Conservation (phyloP, 352 stramenopile species). For the Pythium aristosporum region DNA sequence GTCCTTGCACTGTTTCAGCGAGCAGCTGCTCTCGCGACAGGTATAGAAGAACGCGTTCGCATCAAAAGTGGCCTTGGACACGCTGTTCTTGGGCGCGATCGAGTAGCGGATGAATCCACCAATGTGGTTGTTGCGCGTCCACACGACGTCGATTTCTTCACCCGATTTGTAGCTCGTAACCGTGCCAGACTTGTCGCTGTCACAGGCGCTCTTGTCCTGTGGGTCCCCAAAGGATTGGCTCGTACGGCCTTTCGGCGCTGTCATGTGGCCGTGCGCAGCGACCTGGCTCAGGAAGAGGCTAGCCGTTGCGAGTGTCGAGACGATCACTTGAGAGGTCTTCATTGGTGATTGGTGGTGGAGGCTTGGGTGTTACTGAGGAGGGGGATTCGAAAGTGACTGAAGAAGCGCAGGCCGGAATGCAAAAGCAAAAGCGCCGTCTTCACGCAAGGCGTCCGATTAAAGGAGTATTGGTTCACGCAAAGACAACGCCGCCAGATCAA, state of each 20-base stretch:
- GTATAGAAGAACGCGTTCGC: slow-evolving; percentile 58
- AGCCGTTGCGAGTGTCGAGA: not conserved
- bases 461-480: too few relatives aligned
- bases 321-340: slow-evolving; percentile 3
- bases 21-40: slow-evolving; percentile 44
- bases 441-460: too few relatives aligned
- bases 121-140: slow-evolving; percentile 57
- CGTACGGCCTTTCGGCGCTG: slow-evolving; percentile 46
- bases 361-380: not conserved
- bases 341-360: not conserved
- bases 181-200: slow-evolving; percentile 28
- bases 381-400: not conserved
- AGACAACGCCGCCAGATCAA: too few relatives aligned
- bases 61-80: slow-evolving; percentile 42
- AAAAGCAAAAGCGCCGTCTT: too few relatives aligned
- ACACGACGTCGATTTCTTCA: slow-evolving; percentile 49
- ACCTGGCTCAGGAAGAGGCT: slow-evolving; percentile 2
- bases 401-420: not conserved
- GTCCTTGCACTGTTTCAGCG: slow-evolving; percentile 43
- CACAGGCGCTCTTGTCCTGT: slow-evolving; percentile 34
- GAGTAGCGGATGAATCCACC: slow-evolving; percentile 59
- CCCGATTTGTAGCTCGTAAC: slow-evolving; percentile 40
- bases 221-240: slow-evolving; percentile 34
- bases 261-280: slow-evolving; percentile 44
- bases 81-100: slow-evolving; percentile 32